phyloP scores from a whole-genome alignment of 495 filamentous ascomycete species.

The Podospora comata region DNA sequence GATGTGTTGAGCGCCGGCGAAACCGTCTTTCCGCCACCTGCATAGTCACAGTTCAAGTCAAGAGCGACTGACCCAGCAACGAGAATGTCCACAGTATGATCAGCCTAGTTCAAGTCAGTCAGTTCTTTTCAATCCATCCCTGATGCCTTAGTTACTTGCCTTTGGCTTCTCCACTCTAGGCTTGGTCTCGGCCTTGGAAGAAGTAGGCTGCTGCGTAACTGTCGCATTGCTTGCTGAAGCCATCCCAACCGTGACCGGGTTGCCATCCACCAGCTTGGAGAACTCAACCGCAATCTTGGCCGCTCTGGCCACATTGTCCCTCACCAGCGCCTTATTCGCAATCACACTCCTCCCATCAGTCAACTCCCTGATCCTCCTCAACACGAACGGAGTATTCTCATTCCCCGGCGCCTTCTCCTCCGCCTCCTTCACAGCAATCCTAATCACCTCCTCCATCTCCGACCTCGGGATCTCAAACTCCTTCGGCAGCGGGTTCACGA shows the following conservation, averaged over 20 bases:
- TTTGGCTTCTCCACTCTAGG: constrained; percentile 6
- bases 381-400: constrained; percentile 84
- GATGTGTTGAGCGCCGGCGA: constrained; percentile 71
- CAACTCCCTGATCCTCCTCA: constrained; percentile 75
- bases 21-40: constrained; percentile 31
- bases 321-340: constrained; percentile 75
- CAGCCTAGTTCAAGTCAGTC: constrained; percentile 10
- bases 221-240: constrained; percentile 14
- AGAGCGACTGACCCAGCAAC: constrained; percentile 88
- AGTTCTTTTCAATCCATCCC: background rate
- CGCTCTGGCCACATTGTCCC: constrained; percentile 75
- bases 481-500: constrained; percentile 83
- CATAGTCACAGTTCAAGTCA: constrained; percentile 77
- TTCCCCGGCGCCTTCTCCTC: constrained; percentile 66
- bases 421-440: constrained; percentile 69
- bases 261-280: constrained; percentile 49
- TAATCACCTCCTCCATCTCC: constrained; percentile 72
- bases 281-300: constrained; percentile 77
- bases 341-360: constrained; percentile 67
- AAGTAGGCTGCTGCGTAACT: constrained; percentile 6
- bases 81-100: constrained; percentile 57
- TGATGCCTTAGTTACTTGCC: background rate
- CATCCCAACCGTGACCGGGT: constrained; percentile 13
- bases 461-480: constrained; percentile 63
- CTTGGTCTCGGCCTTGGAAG: background rate